These are phyloP conservation scores for Talaromyces funiculosus DNA, from an alignment of 2,329 filamentous ascomycete species.

Conservation along the genomic window DNA sequence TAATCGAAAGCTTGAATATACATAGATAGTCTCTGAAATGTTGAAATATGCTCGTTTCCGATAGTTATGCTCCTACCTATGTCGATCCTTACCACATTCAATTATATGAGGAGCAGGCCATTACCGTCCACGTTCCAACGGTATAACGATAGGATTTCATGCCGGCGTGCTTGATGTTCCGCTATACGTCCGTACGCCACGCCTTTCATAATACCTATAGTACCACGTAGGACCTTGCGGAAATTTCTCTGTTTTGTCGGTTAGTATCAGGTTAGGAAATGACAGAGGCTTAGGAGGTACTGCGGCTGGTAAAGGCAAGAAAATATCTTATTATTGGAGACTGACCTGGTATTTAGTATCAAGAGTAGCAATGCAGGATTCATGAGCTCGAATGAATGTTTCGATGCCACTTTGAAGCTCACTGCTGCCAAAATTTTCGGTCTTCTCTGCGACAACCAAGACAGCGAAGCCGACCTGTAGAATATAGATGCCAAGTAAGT, in stretches of 20 bases:
- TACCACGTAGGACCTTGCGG: conserved; percentile 1
- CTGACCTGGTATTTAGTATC: conserved; percentile 4
- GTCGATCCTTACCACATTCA: too few species aligned
- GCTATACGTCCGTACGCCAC: neutral
- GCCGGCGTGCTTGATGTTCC: conserved; percentile 1
- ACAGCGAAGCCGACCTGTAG: neutral
- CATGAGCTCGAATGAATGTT: neutral
- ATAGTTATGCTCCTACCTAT: too few species aligned
- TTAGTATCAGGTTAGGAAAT: neutral
- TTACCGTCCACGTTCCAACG: neutral
- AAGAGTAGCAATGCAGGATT: conserved; percentile 2
- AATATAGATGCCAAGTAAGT: conserved; percentile 5
- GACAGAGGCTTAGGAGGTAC: neutral
- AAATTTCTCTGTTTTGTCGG: neutral
- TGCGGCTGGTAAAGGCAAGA: neutral
- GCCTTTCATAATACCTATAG: neutral
- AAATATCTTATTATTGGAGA: neutral
- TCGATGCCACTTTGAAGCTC: neutral
- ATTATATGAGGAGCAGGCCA: neutral
- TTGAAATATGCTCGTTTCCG: too few species aligned
- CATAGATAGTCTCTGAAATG: too few species aligned
- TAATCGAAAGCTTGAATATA: too few species aligned
- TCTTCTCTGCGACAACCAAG: neutral
- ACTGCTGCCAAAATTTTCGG: neutral
- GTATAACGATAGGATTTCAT: neutral